Conservation (phyloP, 345 rosid genomes). For the Streptanthus diversifolius region DNA sequence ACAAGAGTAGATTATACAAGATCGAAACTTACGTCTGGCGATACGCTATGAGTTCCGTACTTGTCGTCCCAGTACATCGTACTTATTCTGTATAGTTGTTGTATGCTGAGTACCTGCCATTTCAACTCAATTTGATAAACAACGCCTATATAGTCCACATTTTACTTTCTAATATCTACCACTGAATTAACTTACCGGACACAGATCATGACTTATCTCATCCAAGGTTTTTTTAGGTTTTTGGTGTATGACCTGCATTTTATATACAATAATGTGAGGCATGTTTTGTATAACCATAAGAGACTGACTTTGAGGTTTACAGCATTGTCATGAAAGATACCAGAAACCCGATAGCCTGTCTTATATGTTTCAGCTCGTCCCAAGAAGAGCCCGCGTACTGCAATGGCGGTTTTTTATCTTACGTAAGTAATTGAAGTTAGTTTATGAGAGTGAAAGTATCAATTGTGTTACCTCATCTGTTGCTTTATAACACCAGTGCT, state of each 20-base stretch:
- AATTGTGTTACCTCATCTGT: constrained; percentile 50
- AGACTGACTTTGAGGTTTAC: neutral
- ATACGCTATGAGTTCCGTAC: constrained; percentile 83
- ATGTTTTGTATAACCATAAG: neutral
- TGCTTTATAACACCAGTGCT: constrained; percentile 88
- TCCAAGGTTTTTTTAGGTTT: constrained; percentile 78
- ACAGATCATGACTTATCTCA: constrained; percentile 80
- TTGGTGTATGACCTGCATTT: constrained; percentile 76
- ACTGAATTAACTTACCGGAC: constrained; percentile 91
- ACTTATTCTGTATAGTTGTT: constrained; percentile 36
- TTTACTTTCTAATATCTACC: neutral
- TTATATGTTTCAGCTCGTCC: constrained; percentile 30
- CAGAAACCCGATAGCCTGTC: constrained; percentile 24
- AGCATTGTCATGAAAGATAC: neutral
- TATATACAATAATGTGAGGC: neutral
- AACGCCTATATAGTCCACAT: neutral
- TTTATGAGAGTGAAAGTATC: neutral
- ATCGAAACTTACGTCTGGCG: constrained; percentile 65
- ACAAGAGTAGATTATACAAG: neutral
- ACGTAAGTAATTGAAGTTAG: neutral
- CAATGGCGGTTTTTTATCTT: neutral
- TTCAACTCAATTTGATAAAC: neutral
- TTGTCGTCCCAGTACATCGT: constrained; percentile 97
- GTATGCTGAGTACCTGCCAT: constrained; percentile 24
- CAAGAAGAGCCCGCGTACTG: constrained; percentile 68